Base-by-base conservation (phyloP, 1,284 basidiomycete genomes). In the Ustilago cynodontis region DNA sequence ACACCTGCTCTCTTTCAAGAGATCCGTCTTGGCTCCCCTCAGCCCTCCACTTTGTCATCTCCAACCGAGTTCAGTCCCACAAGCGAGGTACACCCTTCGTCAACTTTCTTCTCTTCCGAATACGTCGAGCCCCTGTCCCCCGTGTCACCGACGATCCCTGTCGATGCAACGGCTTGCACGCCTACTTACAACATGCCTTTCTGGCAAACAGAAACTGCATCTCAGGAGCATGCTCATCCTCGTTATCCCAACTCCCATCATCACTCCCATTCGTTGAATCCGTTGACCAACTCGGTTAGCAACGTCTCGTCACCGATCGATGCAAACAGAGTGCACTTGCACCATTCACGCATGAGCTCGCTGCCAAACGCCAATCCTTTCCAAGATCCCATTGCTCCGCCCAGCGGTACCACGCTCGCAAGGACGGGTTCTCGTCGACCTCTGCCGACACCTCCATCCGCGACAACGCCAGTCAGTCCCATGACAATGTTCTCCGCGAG, bases 1-100 rank as follows among this genome's bases (percentile, higher is more conserved):
- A 51, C 56, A 10, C 70, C 59, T 20, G 69, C 69, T 13, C 33
- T 71, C n/a, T 71, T 66, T 26, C 69, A 71, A 28, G 69, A 71
- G 14, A 55, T 71, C 24, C 59, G 22, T 16, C 69, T 59, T 16
- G 59, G 45, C 7, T 66, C 69, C 5, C n/a, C 53, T 1, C 37
- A 6, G 3, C 37, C n/a, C n/a, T 65, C 55, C 2, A 28, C 51
- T 1, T 20, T 49, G 11, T 51, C 59, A 20, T 65, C 62, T 11
- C 68, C 68, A 2, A 33, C 39, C 5, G 54, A 53, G 20, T 37
- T 20, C 31, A 65, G 51, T 22, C 68, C 68, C 1, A 39, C 43
- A 20, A 53, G 53, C 39, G 58, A 70, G 33, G 45, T 65, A 6
- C 55, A 49, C 14, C 16, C 51, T 33, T 31, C 41, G 0, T 53